Base-by-base conservation (phyloP, 192 early-diverging fungal genomes). In the Dispira simplex region DNA sequence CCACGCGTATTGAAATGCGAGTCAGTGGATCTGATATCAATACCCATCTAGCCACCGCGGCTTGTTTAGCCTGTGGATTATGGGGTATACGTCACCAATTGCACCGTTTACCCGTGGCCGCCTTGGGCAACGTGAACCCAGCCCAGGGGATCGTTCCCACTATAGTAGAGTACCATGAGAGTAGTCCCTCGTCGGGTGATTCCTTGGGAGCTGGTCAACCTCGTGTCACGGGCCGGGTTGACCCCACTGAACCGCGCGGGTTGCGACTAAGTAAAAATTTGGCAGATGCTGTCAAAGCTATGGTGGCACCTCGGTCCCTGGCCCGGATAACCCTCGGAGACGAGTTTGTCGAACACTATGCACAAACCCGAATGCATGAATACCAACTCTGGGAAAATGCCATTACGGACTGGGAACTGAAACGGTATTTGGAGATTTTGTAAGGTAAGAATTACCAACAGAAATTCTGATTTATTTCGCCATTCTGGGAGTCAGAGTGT, bases 1-100 rank as follows among this genome's bases (percentile, higher is more conserved):
- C 59, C 11, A 86, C 86, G 0, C 80, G 90, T 48, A 54, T 92
- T 32, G 90, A 92, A 73, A 74, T 92, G 71, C 79, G 90, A 26
- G 90, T 92, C 0, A 68, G 82, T n/a, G 90, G 90, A 14, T 85
- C 88, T 32, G 90, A 92, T 71, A 83, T 86, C 45, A 92, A 90
- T 68, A 74, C 86, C 28, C 88, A 92, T 67, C 63, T 92, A 44
- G 84, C 82, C 2, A 79, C 85, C 60, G 83, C 85, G 44, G 85
- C 82, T 20, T 78, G 85, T 58, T 65, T 90, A 13, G 86, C 80
- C 11, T 80, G 81, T 62, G 90, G 90, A 6, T 71, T 82, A 4
- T 81, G 84, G 54, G 90, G 90, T 10, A 82, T 92, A 64, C 62
- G 72, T 47, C 77, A 81, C 39, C 72, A 79, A 43, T 64, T 87